These are phyloP conservation scores for Rhizomucor miehei DNA, from an alignment of 371 early-diverging fungal species.

Conservation along the genomic window DNA sequence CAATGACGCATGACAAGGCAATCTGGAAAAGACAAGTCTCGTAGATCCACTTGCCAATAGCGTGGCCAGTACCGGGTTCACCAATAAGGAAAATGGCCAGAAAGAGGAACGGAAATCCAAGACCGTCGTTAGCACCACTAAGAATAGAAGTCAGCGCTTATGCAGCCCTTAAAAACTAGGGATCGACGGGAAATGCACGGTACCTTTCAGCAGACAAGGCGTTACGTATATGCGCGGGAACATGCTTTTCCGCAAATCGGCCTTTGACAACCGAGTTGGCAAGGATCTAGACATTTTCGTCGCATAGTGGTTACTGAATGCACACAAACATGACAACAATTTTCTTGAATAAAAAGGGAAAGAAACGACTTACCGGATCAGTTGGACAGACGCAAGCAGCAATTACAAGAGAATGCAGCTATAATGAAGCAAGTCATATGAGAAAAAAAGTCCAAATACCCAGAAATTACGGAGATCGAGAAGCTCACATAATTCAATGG, in stretches of 20 bases:
- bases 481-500: slow-evolving; percentile 65
- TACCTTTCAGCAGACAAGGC: slow-evolving; percentile 86
- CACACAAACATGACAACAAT: too few species aligned
- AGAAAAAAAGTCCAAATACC: neutral
- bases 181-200: too few species aligned
- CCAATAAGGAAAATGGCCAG: slow-evolving; percentile 72
- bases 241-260: slow-evolving; percentile 93
- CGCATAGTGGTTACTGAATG: too few species aligned
- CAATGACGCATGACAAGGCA: slow-evolving; percentile 71
- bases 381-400: slow-evolving; percentile 94
- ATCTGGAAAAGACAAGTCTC: slow-evolving; percentile 80
- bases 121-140: slow-evolving; percentile 82
- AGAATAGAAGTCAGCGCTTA: slow-evolving; percentile 1
- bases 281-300: slow-evolving; percentile 67
- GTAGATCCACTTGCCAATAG: slow-evolving; percentile 78
- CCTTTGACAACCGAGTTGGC: slow-evolving; percentile 96
- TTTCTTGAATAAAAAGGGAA: neutral
- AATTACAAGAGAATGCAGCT: slow-evolving; percentile 74
- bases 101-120: slow-evolving; percentile 88
- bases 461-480: neutral
- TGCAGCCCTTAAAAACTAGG: neutral
- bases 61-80: slow-evolving; percentile 55
- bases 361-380: slow-evolving; percentile 74
- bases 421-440: neutral
- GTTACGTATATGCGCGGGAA: slow-evolving; percentile 85